These are phyloP conservation scores for Citropsis articulata DNA, from an alignment of 345 rosid species.

Conservation along the genomic window DNA sequence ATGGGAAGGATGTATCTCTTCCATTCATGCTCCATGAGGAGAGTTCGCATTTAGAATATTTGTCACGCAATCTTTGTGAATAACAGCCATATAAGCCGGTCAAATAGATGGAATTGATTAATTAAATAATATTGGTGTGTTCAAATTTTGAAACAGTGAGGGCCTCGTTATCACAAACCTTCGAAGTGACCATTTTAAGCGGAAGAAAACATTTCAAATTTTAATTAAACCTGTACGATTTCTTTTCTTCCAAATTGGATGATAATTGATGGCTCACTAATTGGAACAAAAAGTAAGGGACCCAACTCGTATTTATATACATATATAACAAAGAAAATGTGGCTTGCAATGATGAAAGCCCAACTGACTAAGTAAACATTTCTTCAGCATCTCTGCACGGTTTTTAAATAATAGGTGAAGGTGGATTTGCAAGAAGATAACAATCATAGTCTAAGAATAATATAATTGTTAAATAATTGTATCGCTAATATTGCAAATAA, in stretches of 20 bases:
- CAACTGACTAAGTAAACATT: not conserved
- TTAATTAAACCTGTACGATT: not conserved
- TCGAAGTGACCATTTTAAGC: not conserved
- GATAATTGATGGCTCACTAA: slow-evolving; percentile 11
- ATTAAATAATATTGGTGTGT: not conserved
- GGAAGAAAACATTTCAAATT: not conserved
- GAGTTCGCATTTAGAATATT: too few species aligned
- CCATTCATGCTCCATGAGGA: too few species aligned
- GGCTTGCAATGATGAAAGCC: not conserved
- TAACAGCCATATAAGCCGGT: too few species aligned
- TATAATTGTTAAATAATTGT: not conserved
- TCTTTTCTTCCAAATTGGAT: not conserved
- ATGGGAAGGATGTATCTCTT: too few species aligned
- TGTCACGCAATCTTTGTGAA: too few species aligned
- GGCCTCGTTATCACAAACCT: not conserved
- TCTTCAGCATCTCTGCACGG: not conserved
- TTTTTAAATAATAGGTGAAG: slow-evolving; percentile 5
- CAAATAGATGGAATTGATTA: too few species aligned
- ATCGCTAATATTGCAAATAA: not conserved
- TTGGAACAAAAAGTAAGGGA: slow-evolving; percentile 11
- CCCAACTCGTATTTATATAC: not conserved
- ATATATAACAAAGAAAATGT: not conserved
- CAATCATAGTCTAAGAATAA: not conserved
- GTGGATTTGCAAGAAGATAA: not conserved
- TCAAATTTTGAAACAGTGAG: not conserved